Conservation (phyloP, 139 green algal genomes). For the Mychonastes homosphaera region DNA sequence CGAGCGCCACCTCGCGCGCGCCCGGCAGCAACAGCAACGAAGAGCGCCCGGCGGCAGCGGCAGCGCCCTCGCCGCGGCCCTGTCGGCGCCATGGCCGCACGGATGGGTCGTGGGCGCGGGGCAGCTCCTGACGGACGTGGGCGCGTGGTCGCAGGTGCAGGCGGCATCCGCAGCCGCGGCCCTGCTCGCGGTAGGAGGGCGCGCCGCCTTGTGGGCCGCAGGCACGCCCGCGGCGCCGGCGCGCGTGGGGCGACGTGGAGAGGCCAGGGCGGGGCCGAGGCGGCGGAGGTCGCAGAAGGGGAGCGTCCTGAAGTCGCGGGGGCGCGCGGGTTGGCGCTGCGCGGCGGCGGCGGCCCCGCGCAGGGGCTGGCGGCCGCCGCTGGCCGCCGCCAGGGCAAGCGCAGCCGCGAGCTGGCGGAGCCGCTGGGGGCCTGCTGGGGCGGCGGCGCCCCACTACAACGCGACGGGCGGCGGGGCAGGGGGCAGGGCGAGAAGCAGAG, state of each 20-base stretch:
- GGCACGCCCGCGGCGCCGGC: background rate
- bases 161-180: constrained; percentile 10
- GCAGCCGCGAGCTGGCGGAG: too few species aligned
- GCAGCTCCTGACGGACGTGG: constrained; percentile 38
- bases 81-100: constrained; percentile 20
- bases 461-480: too few species aligned
- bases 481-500: too few species aligned
- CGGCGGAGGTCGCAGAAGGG: too few species aligned
- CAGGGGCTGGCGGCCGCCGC: constrained; percentile 2
- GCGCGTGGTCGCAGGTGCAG: constrained; percentile 36
- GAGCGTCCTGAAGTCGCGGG: too few species aligned
- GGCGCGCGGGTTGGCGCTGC: too few species aligned
- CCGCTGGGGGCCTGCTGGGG: too few species aligned
- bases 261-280: too few species aligned
- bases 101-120: constrained; percentile 16
- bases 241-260: too few species aligned
- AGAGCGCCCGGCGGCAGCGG: background rate
- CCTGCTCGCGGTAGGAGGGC: constrained; percentile 14
- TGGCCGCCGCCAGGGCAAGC: too few species aligned
- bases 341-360: too few species aligned
- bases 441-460: too few species aligned
- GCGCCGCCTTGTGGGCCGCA: constrained; percentile 9
- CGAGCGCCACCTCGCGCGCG: background rate
- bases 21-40: background rate
- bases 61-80: background rate